Conservation (phyloP, 1,139 yeast species). For the Candida tropicalis region DNA sequence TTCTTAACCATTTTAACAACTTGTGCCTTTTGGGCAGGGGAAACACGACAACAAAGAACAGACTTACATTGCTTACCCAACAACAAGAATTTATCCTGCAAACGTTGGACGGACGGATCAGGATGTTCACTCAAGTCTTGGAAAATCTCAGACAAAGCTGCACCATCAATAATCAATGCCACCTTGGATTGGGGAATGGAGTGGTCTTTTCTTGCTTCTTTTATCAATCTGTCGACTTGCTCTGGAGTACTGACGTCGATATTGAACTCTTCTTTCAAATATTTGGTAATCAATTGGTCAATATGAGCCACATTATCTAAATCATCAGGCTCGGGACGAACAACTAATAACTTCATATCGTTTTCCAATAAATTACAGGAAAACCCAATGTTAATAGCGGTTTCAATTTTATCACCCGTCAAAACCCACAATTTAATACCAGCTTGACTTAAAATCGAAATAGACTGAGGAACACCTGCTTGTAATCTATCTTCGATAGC, state of each 20-base stretch:
- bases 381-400: conserved; percentile 96
- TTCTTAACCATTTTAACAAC: conserved; percentile 57
- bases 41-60: conserved; percentile 65
- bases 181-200: conserved; percentile 49
- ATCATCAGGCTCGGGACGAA: conserved; percentile 42
- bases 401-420: conserved; percentile 97
- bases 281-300: conserved; percentile 37
- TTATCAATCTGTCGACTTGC: conserved; percentile 35
- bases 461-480: conserved; percentile 95
- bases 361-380: conserved; percentile 88
- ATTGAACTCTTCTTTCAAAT: conserved; percentile 44
- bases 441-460: conserved; percentile 79
- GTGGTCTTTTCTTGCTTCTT: conserved; percentile 49
- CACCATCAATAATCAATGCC: conserved; percentile 61
- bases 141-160: conserved; percentile 50
- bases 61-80: conserved; percentile 63
- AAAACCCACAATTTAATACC: conserved; percentile 97
- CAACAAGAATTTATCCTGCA: conserved; percentile 48
- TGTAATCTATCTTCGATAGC: conserved; percentile 97
- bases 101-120: conserved; percentile 20
- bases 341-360: conserved; percentile 82
- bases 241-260: conserved; percentile 25
- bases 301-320: conserved; percentile 29
- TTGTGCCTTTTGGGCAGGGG: conserved; percentile 65
- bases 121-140: conserved; percentile 23